Evolutionary conservation across 2,329 filamentous ascomycete species (phyloP), one percentile per base, ranked within the genome.

Genomic region (Teratosphaeria nubilosa): DNA sequence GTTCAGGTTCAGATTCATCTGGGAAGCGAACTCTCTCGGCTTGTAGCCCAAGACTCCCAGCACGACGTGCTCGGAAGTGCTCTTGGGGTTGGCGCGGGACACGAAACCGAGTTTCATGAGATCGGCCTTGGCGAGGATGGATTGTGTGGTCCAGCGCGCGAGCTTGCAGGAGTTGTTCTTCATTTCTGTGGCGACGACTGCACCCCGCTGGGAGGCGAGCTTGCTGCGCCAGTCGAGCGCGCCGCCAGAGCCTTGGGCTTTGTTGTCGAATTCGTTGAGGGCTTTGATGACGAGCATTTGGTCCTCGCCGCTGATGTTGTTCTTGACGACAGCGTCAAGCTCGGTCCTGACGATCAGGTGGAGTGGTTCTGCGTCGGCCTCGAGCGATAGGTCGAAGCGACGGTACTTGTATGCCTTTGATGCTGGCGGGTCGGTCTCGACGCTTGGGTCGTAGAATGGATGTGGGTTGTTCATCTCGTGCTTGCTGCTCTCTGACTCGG

Each of bases 121-220:
- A 73, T 99, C 94, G n/a, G 94, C 91, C 78, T 91, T 91, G 73
- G 92, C 91, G 59, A 99, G 84, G 71, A 99, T 96, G 71, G 88
- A 90, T 81, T 99, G 94, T 51, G 92, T 90, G 32, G 94, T 96
- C 94, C 94, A 99, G 74, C 94, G 83, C 59, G 94, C 94, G 63
- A 99, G 86, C 82, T 99, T 99, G 87, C 90, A 95, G 72, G 86
- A 91, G 84, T 99, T 99, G 85, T 99, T 99, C 89, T 99, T 99
- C 94, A 99, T 99, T 80, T 99, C 94, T 13, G 94, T 99, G 22
- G 94, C 94, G 27, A 99, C 88, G 51, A 99, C 92, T 58, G 94
- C 94, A 85, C 94, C 94, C 70, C 94, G 88, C 80, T 96, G 91
- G 68, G 86, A 90, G 64, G 89, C 88, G 60, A 99, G 84, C 83